These are phyloP conservation scores for Spergularia azorica DNA, from an alignment of 179 eudicot species.

Conservation along the genomic window DNA sequence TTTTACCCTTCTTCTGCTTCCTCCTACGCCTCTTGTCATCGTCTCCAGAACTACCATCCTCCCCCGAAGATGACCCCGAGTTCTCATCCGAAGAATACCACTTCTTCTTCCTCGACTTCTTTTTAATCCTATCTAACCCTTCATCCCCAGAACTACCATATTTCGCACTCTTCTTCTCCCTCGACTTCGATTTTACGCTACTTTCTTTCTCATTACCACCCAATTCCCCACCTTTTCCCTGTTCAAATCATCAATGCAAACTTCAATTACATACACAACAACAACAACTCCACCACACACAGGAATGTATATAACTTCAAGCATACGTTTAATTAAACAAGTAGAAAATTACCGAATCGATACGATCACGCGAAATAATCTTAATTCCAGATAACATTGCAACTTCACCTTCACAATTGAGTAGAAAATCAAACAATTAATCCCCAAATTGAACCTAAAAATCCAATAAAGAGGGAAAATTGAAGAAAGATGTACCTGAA, in stretches of 20 bases:
- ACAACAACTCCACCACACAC: neutral
- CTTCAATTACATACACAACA: too few species aligned
- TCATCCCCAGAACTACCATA: slow-evolving; percentile 70
- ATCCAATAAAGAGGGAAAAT: too few species aligned
- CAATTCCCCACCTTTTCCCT: slow-evolving; percentile 45
- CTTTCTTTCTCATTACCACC: slow-evolving; percentile 37
- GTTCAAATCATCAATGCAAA: neutral
- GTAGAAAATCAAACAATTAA: too few species aligned
- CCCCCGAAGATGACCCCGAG: slow-evolving; percentile 36
- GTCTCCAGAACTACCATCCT: slow-evolving; percentile 33
- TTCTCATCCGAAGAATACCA: slow-evolving; percentile 83
- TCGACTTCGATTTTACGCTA: slow-evolving; percentile 39
- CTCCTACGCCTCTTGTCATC: slow-evolving; percentile 35
- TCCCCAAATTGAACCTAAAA: too few species aligned
- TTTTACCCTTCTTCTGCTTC: slow-evolving; percentile 38
- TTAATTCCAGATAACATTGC: too few species aligned
- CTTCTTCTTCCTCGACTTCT: slow-evolving; percentile 70
- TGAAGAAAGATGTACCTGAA: too few species aligned
- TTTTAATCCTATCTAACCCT: slow-evolving; percentile 50
- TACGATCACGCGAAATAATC: too few species aligned
- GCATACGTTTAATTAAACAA: too few species aligned
- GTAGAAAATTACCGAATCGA: too few species aligned
- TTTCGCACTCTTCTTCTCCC: slow-evolving; percentile 45
- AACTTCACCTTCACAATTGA: too few species aligned
- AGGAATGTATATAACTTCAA: neutral